Conservation (phyloP, 1,284 basidiomycete genomes). For the Malassezia sympodialis region DNA sequence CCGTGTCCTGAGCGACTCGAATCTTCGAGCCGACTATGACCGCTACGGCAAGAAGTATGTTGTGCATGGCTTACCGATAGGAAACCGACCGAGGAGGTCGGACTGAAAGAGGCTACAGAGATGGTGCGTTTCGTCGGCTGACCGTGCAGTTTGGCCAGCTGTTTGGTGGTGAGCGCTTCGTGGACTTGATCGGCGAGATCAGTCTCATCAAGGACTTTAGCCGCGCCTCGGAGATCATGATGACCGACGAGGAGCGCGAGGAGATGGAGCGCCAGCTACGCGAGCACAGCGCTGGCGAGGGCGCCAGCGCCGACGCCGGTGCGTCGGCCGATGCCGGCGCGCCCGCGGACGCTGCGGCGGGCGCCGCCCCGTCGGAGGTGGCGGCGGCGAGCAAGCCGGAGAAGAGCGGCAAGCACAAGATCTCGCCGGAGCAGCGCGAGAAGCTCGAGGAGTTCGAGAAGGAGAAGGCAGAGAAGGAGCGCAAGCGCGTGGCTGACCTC, state of each 20-base stretch:
- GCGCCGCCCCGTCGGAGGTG: slow-evolving; percentile 17
- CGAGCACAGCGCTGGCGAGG: slow-evolving; percentile 24
- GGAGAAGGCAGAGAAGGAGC: slow-evolving; percentile 44
- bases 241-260: slow-evolving; percentile 78
- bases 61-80: not conserved
- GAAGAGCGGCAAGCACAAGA: slow-evolving; percentile 51
- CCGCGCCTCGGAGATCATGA: slow-evolving; percentile 50
- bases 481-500: slow-evolving; percentile 41
- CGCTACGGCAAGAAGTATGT: slow-evolving; percentile 84
- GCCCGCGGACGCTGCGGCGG: slow-evolving; percentile 24
- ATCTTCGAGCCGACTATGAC: slow-evolving; percentile 82
- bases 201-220: slow-evolving; percentile 48
- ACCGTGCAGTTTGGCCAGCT: slow-evolving; percentile 38
- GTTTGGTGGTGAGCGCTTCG: slow-evolving; percentile 47
- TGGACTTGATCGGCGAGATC: slow-evolving; percentile 48
- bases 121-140: slow-evolving; percentile 24
- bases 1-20: slow-evolving; percentile 52
- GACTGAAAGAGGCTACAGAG: slow-evolving; percentile 46
- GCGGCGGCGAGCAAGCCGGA: slow-evolving; percentile 50
- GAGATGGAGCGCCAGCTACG: slow-evolving; percentile 67
- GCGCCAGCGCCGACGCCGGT: slow-evolving; percentile 16
- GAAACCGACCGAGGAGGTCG: slow-evolving; percentile 47
- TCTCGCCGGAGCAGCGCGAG: slow-evolving; percentile 64
- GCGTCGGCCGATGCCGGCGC: slow-evolving; percentile 19
- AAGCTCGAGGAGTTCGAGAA: slow-evolving; percentile 46